These are phyloP conservation scores for Dioscorea alata DNA, from an alignment of 106 monocot species.

Conservation along the genomic window DNA sequence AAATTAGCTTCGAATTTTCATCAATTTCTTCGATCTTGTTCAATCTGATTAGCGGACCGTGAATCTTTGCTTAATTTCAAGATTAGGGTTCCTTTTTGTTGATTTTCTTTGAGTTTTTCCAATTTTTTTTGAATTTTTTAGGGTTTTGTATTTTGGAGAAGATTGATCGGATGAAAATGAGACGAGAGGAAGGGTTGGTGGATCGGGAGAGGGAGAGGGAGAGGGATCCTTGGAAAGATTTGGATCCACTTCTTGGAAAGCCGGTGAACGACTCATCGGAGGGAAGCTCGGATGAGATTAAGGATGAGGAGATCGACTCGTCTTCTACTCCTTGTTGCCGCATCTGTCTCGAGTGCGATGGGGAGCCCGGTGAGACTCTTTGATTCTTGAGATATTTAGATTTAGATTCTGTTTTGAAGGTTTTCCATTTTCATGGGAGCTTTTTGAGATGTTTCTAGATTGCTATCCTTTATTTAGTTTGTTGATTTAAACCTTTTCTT, in stretches of 20 bases:
- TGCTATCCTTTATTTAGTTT: neutral
- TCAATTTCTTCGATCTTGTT: too few relatives aligned
- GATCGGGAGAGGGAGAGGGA: constrained; percentile 6
- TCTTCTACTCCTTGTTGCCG: constrained; percentile 63
- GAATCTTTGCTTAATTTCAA: too few relatives aligned
- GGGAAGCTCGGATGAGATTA: constrained; percentile 33
- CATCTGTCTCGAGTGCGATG: constrained; percentile 80
- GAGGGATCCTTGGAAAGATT: constrained; percentile 27
- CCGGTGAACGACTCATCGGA: neutral
- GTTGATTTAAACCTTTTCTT: neutral
- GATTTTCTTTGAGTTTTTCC: too few relatives aligned
- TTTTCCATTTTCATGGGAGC: too few relatives aligned
- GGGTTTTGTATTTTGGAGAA: neutral
- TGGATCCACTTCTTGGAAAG: constrained; percentile 59
- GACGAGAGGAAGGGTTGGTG: neutral
- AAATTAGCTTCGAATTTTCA: too few relatives aligned
- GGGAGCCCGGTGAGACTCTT: constrained; percentile 34
- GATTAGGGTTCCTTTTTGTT: neutral
- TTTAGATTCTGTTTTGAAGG: too few relatives aligned
- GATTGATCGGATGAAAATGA: neutral
- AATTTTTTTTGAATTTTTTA: neutral
- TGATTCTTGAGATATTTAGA: neutral
- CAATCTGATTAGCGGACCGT: too few relatives aligned
- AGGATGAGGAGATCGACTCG: constrained; percentile 60
- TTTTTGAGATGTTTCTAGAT: neutral